phyloP scores from a whole-genome alignment of 2,329 filamentous ascomycete genomes.

The Pyricularia grisea region DNA sequence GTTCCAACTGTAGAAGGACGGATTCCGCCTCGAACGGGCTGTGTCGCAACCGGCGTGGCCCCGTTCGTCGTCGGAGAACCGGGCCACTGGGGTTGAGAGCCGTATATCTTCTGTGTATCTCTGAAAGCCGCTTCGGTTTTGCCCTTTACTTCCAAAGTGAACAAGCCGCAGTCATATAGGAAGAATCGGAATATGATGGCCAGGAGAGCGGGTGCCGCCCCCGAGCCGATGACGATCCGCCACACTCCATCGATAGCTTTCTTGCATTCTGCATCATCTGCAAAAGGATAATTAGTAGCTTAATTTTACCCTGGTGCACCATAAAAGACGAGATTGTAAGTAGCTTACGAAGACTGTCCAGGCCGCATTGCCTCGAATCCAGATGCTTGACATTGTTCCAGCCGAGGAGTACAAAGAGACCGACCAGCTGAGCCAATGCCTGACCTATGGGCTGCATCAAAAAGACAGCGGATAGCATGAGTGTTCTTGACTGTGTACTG shows the following conservation, averaged over 20 bases:
- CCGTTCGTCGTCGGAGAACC: background rate
- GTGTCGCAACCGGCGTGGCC: background rate
- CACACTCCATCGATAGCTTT: constrained; percentile 50
- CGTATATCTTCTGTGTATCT: constrained; percentile 51
- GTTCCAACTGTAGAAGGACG: background rate
- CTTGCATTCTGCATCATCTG: constrained; percentile 33
- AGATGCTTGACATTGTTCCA: constrained; percentile 31
- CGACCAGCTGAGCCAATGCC: constrained; percentile 53
- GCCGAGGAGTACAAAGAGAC: constrained; percentile 41
- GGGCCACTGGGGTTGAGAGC: constrained; percentile 19
- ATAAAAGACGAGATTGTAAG: background rate
- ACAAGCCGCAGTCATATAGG: constrained; percentile 56
- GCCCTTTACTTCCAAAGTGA: constrained; percentile 55
- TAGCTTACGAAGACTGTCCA: constrained; percentile 23
- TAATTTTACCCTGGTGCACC: background rate
- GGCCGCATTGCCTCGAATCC: constrained; percentile 35
- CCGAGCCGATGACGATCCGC: constrained; percentile 58
- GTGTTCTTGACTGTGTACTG: constrained; percentile 53
- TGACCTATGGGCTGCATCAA: constrained; percentile 62
- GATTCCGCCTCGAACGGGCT: background rate
- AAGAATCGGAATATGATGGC: constrained; percentile 59
- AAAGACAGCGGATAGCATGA: constrained; percentile 59
- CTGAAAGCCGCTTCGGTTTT: constrained; percentile 48
- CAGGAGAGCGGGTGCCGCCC: constrained; percentile 52
- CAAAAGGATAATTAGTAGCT: background rate